Evolutionary conservation across 495 filamentous ascomycete species (phyloP).

Genomic region (Penicillium parvum): DNA sequence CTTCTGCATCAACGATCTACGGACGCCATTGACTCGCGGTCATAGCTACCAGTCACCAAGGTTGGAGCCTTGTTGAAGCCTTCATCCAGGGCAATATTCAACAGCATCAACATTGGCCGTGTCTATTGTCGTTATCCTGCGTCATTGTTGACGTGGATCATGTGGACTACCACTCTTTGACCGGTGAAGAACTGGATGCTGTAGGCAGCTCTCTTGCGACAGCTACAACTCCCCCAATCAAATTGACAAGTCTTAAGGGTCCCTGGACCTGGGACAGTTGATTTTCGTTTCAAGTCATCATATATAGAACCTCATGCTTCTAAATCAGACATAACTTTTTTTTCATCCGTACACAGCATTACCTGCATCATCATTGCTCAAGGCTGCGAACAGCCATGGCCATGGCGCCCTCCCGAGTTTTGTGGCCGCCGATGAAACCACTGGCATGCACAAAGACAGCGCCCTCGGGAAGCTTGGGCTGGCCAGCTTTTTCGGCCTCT

Average conservation of each 20-base stretch:
- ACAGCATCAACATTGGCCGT: too few species aligned
- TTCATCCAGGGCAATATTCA: too few species aligned
- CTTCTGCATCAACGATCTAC: too few species aligned
- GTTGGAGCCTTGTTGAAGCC: too few species aligned
- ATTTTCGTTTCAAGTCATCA: slow-evolving; percentile 6
- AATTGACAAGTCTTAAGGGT: neutral
- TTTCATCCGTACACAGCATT: slow-evolving; percentile 3
- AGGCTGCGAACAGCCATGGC: slow-evolving; percentile 78
- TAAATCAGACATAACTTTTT: slow-evolving; percentile 14
- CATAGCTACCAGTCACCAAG: too few species aligned
- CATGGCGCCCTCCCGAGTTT: slow-evolving; percentile 82
- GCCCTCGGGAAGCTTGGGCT: slow-evolving; percentile 49
- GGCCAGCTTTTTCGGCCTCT: slow-evolving; percentile 38
- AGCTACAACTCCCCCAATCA: too few species aligned
- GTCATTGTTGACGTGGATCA: too few species aligned
- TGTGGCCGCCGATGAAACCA: slow-evolving; percentile 94
- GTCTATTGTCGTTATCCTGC: too few species aligned
- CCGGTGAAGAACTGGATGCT: too few species aligned
- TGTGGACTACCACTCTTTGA: too few species aligned
- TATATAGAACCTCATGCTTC: neutral
- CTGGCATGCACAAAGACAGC: slow-evolving; percentile 90
- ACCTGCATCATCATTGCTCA: slow-evolving; percentile 36
- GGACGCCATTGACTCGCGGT: too few species aligned
- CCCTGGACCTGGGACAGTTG: neutral
- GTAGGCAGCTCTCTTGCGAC: too few species aligned